phyloP scores from a whole-genome alignment of 2,329 filamentous ascomycete species.

The Calonectria pseudoreteaudii region DNA sequence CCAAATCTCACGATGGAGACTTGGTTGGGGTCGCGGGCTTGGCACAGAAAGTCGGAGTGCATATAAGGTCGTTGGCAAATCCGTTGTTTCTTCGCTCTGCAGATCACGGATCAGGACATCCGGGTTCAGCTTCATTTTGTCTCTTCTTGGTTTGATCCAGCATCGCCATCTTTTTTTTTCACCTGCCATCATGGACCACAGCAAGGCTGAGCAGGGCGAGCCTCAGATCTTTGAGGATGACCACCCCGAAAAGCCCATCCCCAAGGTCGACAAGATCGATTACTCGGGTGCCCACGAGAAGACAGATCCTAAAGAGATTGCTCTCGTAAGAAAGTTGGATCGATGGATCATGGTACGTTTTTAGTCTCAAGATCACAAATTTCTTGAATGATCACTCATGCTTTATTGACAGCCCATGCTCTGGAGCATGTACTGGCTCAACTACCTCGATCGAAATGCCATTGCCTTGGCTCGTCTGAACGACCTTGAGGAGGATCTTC shows the following conservation, averaged over 20 bases:
- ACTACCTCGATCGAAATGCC: conserved; percentile 59
- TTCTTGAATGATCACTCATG: background rate
- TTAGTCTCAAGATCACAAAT: background rate
- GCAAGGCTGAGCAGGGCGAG: background rate
- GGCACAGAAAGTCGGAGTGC: background rate
- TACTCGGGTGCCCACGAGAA: conserved; percentile 32
- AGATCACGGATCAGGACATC: background rate
- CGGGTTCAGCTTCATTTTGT: background rate
- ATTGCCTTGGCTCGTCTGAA: conserved; percentile 56
- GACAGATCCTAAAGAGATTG: conserved; percentile 28
- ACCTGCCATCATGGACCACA: background rate
- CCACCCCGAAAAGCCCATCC: conserved; percentile 2
- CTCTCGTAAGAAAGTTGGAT: conserved; percentile 28
- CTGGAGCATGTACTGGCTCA: conserved; percentile 55
- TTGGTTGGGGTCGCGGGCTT: background rate
- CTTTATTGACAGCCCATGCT: conserved; percentile 40
- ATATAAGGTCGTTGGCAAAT: background rate
- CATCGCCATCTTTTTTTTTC: background rate
- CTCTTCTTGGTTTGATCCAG: background rate
- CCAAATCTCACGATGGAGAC: background rate
- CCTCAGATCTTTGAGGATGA: conserved; percentile 8
- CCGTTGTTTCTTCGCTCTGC: background rate
- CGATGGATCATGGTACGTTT: conserved; percentile 22
- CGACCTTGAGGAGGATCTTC: conserved; percentile 43
- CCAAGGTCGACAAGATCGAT: conserved; percentile 19